These are phyloP conservation scores for Pseudocercospora crystallina DNA, from an alignment of 2,329 filamentous ascomycete genomes.

Conservation along the genomic window DNA sequence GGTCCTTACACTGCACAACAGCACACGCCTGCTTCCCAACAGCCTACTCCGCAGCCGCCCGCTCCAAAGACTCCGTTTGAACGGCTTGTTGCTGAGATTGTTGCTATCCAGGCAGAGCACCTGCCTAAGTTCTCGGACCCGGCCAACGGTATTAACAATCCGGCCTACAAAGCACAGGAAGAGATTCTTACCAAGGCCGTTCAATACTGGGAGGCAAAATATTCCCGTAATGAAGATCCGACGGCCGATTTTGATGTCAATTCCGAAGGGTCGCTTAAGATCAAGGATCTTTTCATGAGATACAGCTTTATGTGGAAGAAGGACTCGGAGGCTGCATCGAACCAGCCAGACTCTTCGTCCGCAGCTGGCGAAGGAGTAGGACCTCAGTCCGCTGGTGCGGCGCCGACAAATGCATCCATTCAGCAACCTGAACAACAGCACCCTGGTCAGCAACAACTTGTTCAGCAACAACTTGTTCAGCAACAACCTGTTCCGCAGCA, in stretches of 20 bases:
- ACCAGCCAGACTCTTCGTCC: neutral
- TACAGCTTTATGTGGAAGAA: too few relatives aligned
- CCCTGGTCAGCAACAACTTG: neutral
- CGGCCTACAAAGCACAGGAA: too few relatives aligned
- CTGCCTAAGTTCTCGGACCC: neutral
- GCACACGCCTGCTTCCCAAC: conserved; percentile 12
- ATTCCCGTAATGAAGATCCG: too few relatives aligned
- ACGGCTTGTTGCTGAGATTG: conserved; percentile 26
- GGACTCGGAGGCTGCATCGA: too few relatives aligned
- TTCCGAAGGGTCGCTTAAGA: too few relatives aligned
- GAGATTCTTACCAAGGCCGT: too few relatives aligned
- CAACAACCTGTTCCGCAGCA: neutral
- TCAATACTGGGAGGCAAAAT: too few relatives aligned
- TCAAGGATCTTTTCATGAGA: too few relatives aligned
- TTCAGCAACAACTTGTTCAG: neutral
- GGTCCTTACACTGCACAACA: conserved; percentile 12
- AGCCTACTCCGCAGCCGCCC: conserved; percentile 10
- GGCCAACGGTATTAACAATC: too few relatives aligned
- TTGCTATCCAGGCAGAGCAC: conserved; percentile 21
- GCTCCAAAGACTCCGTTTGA: conserved; percentile 23
- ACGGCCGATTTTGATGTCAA: too few relatives aligned
- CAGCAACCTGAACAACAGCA: neutral
- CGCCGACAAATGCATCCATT: neutral
- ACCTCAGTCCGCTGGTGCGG: neutral
- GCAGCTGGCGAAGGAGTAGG: conserved; percentile 1